phyloP scores from a whole-genome alignment of 2,329 filamentous ascomycete species.

The Cercospora sp. region DNA sequence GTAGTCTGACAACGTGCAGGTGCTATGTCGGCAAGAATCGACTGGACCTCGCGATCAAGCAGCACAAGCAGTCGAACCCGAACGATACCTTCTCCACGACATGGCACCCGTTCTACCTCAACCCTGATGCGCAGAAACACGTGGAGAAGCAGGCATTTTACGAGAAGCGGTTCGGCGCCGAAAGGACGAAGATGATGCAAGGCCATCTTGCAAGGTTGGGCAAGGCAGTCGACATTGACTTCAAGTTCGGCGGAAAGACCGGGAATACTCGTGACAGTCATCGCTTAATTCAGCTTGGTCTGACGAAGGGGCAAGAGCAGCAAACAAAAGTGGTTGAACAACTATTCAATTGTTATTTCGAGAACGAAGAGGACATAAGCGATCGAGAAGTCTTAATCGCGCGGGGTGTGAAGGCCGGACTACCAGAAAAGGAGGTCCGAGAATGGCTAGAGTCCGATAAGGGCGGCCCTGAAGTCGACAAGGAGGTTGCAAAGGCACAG shows the following conservation, averaged over 20 bases:
- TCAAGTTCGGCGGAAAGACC: conserved; percentile 68
- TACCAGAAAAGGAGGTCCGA: conserved; percentile 45
- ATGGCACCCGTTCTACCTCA: conserved; percentile 81
- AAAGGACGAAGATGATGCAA: conserved; percentile 59
- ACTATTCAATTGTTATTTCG: conserved; percentile 61
- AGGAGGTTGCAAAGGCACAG: conserved; percentile 48
- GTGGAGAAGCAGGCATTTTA: conserved; percentile 60
- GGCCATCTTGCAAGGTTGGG: conserved; percentile 60
- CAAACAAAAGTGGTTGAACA: conserved; percentile 63
- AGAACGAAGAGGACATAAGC: conserved; percentile 51
- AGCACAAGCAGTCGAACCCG: conserved; percentile 55
- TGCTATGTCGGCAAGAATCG: conserved; percentile 78
- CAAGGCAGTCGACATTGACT: conserved; percentile 67
- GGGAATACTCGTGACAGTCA: conserved; percentile 81
- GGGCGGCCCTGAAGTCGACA: conserved; percentile 49
- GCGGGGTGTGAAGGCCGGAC: conserved; percentile 46
- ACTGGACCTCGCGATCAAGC: conserved; percentile 69
- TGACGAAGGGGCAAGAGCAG: conserved; percentile 52
- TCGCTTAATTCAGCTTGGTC: conserved; percentile 70
- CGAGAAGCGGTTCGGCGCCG: conserved; percentile 62
- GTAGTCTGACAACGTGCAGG: conserved; percentile 19
- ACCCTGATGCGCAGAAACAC: conserved; percentile 60
- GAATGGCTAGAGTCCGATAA: conserved; percentile 48
- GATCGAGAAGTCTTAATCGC: conserved; percentile 43
- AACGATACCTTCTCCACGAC: conserved; percentile 69